These are phyloP conservation scores for Coelastrella sp. DNA, from an alignment of 139 green algal species.

Conservation along the genomic window DNA sequence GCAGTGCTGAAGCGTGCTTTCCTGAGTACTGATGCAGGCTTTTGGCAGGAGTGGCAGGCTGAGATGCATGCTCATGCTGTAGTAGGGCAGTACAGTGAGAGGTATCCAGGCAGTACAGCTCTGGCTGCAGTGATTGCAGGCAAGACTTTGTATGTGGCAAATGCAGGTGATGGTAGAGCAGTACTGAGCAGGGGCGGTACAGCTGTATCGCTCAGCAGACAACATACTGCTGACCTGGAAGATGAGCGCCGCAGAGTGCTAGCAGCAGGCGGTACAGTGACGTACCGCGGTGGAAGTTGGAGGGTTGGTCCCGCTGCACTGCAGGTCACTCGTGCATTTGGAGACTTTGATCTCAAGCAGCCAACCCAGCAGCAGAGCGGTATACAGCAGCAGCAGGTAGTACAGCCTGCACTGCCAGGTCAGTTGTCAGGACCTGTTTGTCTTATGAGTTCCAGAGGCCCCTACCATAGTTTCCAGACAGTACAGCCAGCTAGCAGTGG, in stretches of 20 bases:
- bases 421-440: slow-evolving; percentile 3
- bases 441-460: not conserved
- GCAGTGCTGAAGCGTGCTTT: slow-evolving; percentile 61
- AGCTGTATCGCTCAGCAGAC: slow-evolving; percentile 75
- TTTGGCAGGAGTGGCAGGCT: slow-evolving; percentile 57
- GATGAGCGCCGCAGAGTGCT: slow-evolving; percentile 83
- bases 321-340: slow-evolving; percentile 81
- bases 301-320: slow-evolving; percentile 79
- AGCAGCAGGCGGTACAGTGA: slow-evolving; percentile 64
- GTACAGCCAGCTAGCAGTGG: not conserved
- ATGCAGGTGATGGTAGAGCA: slow-evolving; percentile 90
- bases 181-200: slow-evolving; percentile 77
- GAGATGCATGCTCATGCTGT: slow-evolving; percentile 53
- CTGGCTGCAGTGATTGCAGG: slow-evolving; percentile 72
- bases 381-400: slow-evolving; percentile 13
- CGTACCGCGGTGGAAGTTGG: slow-evolving; percentile 70
- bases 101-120: slow-evolving; percentile 83
- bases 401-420: not conserved
- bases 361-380: not conserved
- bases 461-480: slow-evolving; percentile 3
- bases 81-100: slow-evolving; percentile 46
- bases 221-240: slow-evolving; percentile 82
- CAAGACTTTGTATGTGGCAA: slow-evolving; percentile 76
- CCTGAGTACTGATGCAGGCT: slow-evolving; percentile 56
- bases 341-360: slow-evolving; percentile 88